phyloP scores from a whole-genome alignment of 2,329 filamentous ascomycete genomes.

The Verticillium longisporum region DNA sequence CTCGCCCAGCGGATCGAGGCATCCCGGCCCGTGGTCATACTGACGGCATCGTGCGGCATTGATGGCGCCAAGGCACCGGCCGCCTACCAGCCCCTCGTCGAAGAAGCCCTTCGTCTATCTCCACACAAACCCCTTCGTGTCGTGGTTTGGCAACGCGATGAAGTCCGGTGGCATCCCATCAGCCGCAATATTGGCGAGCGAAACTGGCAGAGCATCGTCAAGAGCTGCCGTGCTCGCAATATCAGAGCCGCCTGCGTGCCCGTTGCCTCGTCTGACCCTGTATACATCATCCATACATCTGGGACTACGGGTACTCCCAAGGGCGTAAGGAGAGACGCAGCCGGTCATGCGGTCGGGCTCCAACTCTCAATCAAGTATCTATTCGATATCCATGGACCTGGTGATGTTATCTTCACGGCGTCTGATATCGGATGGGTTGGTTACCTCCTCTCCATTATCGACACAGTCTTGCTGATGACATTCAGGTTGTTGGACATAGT shows the following conservation, averaged over 20 bases:
- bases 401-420: conserved; percentile 67
- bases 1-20: conserved; percentile 86
- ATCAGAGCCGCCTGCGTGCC: conserved; percentile 69
- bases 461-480: not conserved
- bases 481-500: conserved; percentile 49
- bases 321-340: conserved; percentile 75
- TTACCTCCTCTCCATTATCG: not conserved
- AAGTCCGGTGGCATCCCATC: conserved; percentile 68
- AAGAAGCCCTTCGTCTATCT: conserved; percentile 63
- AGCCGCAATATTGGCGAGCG: conserved; percentile 59
- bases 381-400: conserved; percentile 75
- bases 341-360: conserved; percentile 80
- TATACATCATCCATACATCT: conserved; percentile 91
- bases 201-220: conserved; percentile 72
- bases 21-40: conserved; percentile 64
- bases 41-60: conserved; percentile 89
- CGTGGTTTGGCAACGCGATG: conserved; percentile 78
- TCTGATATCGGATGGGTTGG: conserved; percentile 83
- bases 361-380: conserved; percentile 76
- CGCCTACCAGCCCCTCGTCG: conserved; percentile 70
- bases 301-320: conserved; percentile 79
- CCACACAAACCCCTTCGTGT: conserved; percentile 65
- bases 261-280: conserved; percentile 66
- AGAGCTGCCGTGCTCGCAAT: conserved; percentile 60
- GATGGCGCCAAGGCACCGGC: conserved; percentile 77